Base-by-base conservation (phyloP, 176 grass and related monocot species). In the Oryza brachyantha region DNA sequence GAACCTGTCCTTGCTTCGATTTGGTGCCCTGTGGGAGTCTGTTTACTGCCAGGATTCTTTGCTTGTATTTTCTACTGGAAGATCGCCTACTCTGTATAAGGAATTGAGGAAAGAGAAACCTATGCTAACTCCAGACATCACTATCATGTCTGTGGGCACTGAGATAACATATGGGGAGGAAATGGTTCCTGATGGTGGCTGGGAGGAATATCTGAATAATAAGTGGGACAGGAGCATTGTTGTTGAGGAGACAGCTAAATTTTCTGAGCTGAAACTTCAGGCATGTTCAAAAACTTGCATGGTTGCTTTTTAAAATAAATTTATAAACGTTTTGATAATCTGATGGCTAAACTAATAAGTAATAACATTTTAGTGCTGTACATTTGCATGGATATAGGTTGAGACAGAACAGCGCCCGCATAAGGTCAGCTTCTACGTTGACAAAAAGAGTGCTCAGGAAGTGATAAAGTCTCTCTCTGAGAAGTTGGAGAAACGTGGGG, bases 61-160 rank as follows among this genome's bases (percentile, higher is more conserved):
- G 8, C 67, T 97, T 54, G 93, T 97, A 36, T 97, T 97, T 34
- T 97, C 93, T 0, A 97, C 90, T 1, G 90, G 93, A 37, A 83
- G 93, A 52, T 97, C 93, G 0, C 90, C 93, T 14, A 93, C 85
- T 2, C 83, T 97, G 38, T 97, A 97, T 59, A 86, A 91, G 66
- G 78, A 97, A 67, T 71, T 97, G 67, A 97, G 93, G 77, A 93
- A 90, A 50, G 93, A 97, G 83, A 97, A 97, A 21, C 93, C 93
- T 38, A 81, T 97, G 79, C 66, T 97, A 28, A 93, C 87, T 13
- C 93, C 93, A 14, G 93, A 97, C 63, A 97, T 97, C 58, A 93
- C 93, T 34, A 97, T 97, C 76, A 91, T 93, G 90, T 97, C 93
- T 64, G 93, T 97, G 10, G 93, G 93, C 13, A 97, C 93, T 21